phyloP scores from a whole-genome alignment of 768 basidiomycete genomes.

The Rhizopogon vulgaris region DNA sequence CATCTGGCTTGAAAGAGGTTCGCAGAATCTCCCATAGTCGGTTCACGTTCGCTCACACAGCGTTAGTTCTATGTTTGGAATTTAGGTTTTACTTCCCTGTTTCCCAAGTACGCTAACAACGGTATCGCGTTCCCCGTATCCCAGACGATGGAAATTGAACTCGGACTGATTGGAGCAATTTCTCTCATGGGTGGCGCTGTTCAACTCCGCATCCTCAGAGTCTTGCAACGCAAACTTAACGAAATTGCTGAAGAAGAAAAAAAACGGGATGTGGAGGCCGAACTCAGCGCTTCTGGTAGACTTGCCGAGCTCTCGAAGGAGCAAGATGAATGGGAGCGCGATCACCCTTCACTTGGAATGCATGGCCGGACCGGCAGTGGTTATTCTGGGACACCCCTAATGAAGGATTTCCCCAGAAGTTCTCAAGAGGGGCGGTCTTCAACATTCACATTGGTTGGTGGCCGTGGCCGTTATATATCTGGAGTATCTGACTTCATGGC shows the following conservation, averaged over 20 bases:
- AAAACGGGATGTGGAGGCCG: slow-evolving; percentile 68
- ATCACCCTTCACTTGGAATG: slow-evolving; percentile 61
- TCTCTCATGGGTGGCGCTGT: slow-evolving; percentile 84
- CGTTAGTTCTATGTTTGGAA: slow-evolving; percentile 92
- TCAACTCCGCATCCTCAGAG: slow-evolving; percentile 78
- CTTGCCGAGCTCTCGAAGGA: slow-evolving; percentile 63
- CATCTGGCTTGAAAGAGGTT: slow-evolving; percentile 90
- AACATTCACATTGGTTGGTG: slow-evolving; percentile 43
- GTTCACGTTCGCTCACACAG: slow-evolving; percentile 9
- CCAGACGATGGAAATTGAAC: slow-evolving; percentile 89
- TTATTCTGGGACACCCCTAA: slow-evolving; percentile 56
- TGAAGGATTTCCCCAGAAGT: slow-evolving; percentile 57
- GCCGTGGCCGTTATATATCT: slow-evolving; percentile 57
- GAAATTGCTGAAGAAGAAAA: slow-evolving; percentile 76
- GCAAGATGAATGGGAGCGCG: slow-evolving; percentile 80
- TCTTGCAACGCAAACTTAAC: slow-evolving; percentile 71
- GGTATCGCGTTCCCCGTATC: slow-evolving; percentile 76
- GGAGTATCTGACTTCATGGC: slow-evolving; percentile 71
- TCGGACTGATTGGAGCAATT: slow-evolving; percentile 81
- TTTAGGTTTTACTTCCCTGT: slow-evolving; percentile 76
- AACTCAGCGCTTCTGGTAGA: slow-evolving; percentile 63
- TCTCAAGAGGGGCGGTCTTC: slow-evolving; percentile 37
- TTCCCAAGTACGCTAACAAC: slow-evolving; percentile 66
- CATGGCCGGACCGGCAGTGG: slow-evolving; percentile 62
- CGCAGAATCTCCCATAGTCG: slow-evolving; percentile 10